A percentile compares a stretch with the other conserved stretches of the same genome.
phyloP scores from a whole-genome alignment of 2,329 filamentous ascomycete species.

The Scytalidium sp. region DNA sequence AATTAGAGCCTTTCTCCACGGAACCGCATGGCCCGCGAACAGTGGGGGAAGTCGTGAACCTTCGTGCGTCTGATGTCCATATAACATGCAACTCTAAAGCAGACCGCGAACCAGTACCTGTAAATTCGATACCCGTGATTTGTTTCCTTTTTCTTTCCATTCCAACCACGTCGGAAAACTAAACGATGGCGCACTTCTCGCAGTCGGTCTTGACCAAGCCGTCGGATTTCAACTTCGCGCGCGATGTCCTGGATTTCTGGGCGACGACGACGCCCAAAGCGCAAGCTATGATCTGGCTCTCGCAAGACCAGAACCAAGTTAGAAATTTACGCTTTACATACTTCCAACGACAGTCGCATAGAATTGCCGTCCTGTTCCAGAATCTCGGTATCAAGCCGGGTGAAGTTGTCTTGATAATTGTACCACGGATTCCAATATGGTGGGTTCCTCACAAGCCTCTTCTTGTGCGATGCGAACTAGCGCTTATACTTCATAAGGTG shows the following conservation, averaged over 20 bases:
- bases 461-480: background rate
- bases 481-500: slow-evolving; percentile 21
- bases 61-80: no score
- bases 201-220: background rate
- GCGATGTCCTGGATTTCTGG: slow-evolving; percentile 37
- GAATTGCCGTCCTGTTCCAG: slow-evolving; percentile 30
- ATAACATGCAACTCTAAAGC: no score
- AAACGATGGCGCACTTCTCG: background rate
- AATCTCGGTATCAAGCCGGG: slow-evolving; percentile 29
- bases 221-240: slow-evolving; percentile 35
- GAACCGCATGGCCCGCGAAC: no score
- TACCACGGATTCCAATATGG: slow-evolving; percentile 33
- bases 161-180: no score
- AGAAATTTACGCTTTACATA: slow-evolving; percentile 30
- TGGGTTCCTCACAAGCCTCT: slow-evolving; percentile 1
- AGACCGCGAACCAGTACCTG: no score
- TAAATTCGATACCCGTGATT: no score
- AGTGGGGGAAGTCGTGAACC: no score
- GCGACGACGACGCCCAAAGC: slow-evolving; percentile 24
- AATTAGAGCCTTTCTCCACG: no score
- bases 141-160: no score
- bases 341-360: slow-evolving; percentile 33
- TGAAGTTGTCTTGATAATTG: slow-evolving; percentile 33
- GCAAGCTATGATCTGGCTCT: slow-evolving; percentile 36
- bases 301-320: slow-evolving; percentile 26